Conservation (phyloP, 2,329 filamentous ascomycete species). For the Emmonsiellopsis sp. region DNA sequence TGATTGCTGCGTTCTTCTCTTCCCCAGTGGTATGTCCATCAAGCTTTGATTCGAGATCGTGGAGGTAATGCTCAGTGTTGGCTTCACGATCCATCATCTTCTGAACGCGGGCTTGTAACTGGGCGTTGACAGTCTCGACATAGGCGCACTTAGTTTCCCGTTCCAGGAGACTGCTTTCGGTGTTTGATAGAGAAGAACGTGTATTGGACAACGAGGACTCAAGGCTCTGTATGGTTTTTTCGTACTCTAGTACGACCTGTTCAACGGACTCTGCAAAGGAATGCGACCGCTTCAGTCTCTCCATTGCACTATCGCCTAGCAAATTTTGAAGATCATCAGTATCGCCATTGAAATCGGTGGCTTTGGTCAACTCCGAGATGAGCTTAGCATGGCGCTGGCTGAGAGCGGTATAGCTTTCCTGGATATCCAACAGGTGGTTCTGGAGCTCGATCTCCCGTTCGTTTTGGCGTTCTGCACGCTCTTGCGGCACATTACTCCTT, state of each 20-base stretch:
- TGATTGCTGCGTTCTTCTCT: conserved; percentile 80
- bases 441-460: conserved; percentile 85
- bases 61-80: conserved; percentile 85
- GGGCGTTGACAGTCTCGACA: conserved; percentile 80
- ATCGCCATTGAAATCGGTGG: conserved; percentile 52
- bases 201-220: conserved; percentile 89
- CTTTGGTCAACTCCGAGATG: conserved; percentile 85
- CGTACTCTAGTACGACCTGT: conserved; percentile 91
- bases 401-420: conserved; percentile 88
- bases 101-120: conserved; percentile 81
- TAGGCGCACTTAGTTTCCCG: conserved; percentile 92
- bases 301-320: conserved; percentile 66
- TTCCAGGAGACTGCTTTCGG: conserved; percentile 79
- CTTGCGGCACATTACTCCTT: conserved; percentile 45
- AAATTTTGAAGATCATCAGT: conserved; percentile 43
- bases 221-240: conserved; percentile 92
- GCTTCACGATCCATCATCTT: conserved; percentile 87
- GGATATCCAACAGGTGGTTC: conserved; percentile 81
- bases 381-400: conserved; percentile 91
- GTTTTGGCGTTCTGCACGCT: conserved; percentile 67
- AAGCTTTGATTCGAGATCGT: conserved; percentile 81
- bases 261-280: conserved; percentile 94
- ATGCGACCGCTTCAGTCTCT: conserved; percentile 86
- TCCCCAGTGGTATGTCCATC: conserved; percentile 86
- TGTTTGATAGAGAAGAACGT: conserved; percentile 68